phyloP scores from a whole-genome alignment of 1,284 basidiomycete species.

The Rhodotorula sp. region DNA sequence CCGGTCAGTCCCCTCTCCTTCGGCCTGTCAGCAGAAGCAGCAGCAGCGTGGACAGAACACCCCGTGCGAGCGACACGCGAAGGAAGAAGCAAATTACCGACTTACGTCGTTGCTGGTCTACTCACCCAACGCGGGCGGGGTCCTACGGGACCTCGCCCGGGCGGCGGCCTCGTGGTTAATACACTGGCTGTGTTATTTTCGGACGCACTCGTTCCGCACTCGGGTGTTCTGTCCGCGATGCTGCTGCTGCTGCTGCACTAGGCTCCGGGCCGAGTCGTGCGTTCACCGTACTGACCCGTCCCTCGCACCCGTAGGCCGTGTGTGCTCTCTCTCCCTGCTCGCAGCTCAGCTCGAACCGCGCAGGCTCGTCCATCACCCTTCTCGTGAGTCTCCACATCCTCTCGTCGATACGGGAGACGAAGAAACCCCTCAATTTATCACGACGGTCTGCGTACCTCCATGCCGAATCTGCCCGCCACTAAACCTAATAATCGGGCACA shows the following conservation, averaged over 20 bases:
- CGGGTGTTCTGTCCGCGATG: too few relatives aligned
- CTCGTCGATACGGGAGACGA: conserved; percentile 28
- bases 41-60: neutral
- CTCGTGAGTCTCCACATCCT: neutral
- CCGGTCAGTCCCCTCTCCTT: neutral
- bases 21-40: neutral
- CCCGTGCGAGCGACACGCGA: neutral
- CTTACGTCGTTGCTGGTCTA: conserved; percentile 2
- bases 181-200: conserved; percentile 18
- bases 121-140: neutral
- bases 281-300: neutral
- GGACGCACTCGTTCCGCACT: neutral
- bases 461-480: conserved; percentile 40
- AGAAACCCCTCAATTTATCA: conserved; percentile 40
- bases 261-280: too few relatives aligned
- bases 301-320: neutral
- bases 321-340: neutral
- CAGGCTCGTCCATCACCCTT: neutral
- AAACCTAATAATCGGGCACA: conserved; percentile 38
- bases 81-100: conserved; percentile 26
- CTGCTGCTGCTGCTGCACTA: too few relatives aligned
- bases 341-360: neutral
- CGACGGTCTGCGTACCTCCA: conserved; percentile 39
- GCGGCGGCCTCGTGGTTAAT: conserved; percentile 4
- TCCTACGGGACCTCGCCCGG: conserved; percentile 3